Base-by-base conservation (phyloP, 2,329 filamentous ascomycete species). In the Fusarium verticillioides region DNA sequence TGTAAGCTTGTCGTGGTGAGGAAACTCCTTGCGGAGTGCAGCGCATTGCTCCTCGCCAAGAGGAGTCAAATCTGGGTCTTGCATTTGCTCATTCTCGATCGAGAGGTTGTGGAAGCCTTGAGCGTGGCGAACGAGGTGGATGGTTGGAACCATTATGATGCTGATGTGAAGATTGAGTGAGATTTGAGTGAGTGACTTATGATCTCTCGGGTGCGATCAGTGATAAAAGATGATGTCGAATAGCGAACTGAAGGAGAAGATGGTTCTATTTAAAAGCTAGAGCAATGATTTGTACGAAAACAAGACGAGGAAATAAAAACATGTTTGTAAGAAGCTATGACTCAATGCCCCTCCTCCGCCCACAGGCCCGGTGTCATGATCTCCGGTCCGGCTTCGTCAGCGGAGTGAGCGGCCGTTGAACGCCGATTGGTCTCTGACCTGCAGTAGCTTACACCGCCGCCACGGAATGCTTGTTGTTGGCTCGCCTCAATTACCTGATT, bases 31-130 rank as follows among this genome's bases (percentile, higher is more conserved):
- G 76, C 87, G 82, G 44, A 97, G 90, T 21, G 82, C 80, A 32
- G 82, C 84, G 84, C 94, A 97, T 87, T 98, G 94, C 70, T 90
- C 78, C 79, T 91, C 86, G 76, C 95, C 95, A n/a, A 91, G 86
- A 1, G 89, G 85, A 3, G 95, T 97, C 60, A 97, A 88, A 66
- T 89, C 85, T 4, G 95, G 95, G 79, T 98, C 95, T n/a, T 81
- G 91, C 44, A 97, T 85, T 69, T 84, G 79, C 79, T 95, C 92
- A 83, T 95, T 94, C 70, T 88, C 91, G 32, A 85, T 78, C 72
- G 78, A 86, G 78, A 96, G 88, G 82, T 97, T 97, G 87, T 97
- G 95, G 79, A 89, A 90, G 83, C 94, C 95, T 83, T 94, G 86
- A 18, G 91, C 92, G 81, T 94, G 92, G 82, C 93, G 92, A 77